These are phyloP conservation scores for Zoysia japonica DNA, from an alignment of 176 grass and related monocot species.

Conservation along the genomic window DNA sequence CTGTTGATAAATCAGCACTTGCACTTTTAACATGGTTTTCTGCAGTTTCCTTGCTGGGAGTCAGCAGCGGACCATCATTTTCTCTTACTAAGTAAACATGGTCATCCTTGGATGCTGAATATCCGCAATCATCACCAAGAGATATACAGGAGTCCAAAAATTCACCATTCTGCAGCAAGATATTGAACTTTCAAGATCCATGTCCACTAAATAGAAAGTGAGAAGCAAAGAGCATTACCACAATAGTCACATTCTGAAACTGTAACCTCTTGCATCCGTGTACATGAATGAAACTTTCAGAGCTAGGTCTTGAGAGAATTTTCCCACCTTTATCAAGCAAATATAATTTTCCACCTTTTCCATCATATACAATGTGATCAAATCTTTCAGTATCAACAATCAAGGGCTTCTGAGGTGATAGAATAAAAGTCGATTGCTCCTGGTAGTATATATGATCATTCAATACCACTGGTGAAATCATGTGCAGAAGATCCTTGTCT, in stretches of 20 bases:
- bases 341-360: constrained; percentile 90
- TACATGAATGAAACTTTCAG: constrained; percentile 86
- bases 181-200: constrained; percentile 35
- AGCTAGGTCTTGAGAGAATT: constrained; percentile 57
- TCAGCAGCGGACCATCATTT: constrained; percentile 34
- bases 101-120: constrained; percentile 88
- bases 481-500: constrained; percentile 63
- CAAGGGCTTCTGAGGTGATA: constrained; percentile 84
- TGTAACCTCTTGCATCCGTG: constrained; percentile 68
- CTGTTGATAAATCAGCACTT: constrained; percentile 49
- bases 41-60: constrained; percentile 44
- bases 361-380: constrained; percentile 87
- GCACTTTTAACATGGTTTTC: constrained; percentile 36
- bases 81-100: constrained; percentile 65
- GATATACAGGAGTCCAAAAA: constrained; percentile 90
- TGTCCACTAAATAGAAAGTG: background rate
- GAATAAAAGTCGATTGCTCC: constrained; percentile 54
- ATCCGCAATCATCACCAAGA: constrained; percentile 79
- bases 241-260: constrained; percentile 87
- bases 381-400: constrained; percentile 91
- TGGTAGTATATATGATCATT: constrained; percentile 73
- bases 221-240: constrained; percentile 66
- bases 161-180: constrained; percentile 72
- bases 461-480: constrained; percentile 67
- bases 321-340: constrained; percentile 72